Conservation (phyloP, 2,329 filamentous ascomycete species). For the Penicillium polonicum region DNA sequence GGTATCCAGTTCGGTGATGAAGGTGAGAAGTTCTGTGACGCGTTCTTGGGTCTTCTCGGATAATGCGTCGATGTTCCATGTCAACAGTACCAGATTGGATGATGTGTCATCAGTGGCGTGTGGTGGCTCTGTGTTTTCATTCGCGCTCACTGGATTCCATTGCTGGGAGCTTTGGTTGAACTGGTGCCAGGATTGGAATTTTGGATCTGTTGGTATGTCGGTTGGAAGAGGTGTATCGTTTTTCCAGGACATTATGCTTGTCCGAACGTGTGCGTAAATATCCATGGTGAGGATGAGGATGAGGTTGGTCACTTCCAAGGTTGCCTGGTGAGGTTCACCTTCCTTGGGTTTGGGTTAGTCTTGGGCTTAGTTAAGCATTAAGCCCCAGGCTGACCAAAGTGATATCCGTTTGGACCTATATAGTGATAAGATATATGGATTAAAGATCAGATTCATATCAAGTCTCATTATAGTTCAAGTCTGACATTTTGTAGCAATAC, state of each 20-base stretch:
- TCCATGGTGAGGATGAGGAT: not conserved
- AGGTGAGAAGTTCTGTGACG: conserved; percentile 10
- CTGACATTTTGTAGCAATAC: not conserved
- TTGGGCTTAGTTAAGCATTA: not conserved
- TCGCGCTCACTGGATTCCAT: not conserved
- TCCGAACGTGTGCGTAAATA: not conserved
- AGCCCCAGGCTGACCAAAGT: not conserved
- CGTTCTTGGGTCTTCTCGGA: conserved; percentile 4
- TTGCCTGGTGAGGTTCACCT: not conserved
- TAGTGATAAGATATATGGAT: not conserved
- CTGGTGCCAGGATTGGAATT: conserved; percentile 5
- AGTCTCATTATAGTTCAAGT: not conserved
- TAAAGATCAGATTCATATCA: not conserved
- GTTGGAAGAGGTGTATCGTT: not conserved
- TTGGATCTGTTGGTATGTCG: not conserved
- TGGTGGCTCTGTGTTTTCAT: not conserved
- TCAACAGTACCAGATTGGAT: conserved; percentile 6
- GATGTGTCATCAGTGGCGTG: not conserved
- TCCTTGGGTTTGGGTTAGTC: not conserved
- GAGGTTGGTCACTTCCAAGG: too few relatives aligned
- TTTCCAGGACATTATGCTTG: not conserved
- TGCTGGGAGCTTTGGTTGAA: not conserved
- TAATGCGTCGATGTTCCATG: conserved; percentile 18
- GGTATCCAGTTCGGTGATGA: not conserved
- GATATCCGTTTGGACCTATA: not conserved